Evolutionary conservation across 257 asterid genomes (phyloP).

Genomic region (Ligustrum vulgare): DNA sequence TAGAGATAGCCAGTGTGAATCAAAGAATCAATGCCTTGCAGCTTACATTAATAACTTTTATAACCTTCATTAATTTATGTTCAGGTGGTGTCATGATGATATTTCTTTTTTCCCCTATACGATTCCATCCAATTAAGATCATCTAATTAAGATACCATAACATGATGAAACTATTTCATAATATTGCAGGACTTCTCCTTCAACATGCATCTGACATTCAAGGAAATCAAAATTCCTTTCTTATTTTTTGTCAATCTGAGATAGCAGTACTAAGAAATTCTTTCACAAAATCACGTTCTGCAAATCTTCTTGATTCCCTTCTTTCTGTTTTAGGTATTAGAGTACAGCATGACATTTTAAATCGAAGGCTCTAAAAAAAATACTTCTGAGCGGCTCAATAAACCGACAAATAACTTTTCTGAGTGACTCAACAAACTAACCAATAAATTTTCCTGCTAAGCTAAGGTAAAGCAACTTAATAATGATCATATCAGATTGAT

Average conservation of each 20-base stretch:
- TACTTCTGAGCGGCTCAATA: neutral
- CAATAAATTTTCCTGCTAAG: neutral
- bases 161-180: neutral
- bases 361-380: neutral
- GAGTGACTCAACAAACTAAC: neutral
- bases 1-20: conserved; percentile 4
- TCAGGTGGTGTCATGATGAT: neutral
- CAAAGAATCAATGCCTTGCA: conserved; percentile 11
- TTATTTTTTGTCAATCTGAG: neutral
- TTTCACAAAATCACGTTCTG: neutral
- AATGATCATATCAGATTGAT: conserved; percentile 15
- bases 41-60: neutral
- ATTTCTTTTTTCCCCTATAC: conserved; percentile 9
- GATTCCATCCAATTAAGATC: conserved; percentile 10
- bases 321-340: neutral
- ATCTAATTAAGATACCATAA: conserved; percentile 8
- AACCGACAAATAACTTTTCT: neutral
- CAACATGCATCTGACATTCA: neutral
- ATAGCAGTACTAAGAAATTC: neutral
- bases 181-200: neutral
- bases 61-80: neutral
- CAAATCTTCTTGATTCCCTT: neutral
- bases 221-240: neutral
- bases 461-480: neutral
- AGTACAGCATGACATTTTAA: neutral